phyloP scores from a whole-genome alignment of 306 rosid species.

The Quercus alba region DNA sequence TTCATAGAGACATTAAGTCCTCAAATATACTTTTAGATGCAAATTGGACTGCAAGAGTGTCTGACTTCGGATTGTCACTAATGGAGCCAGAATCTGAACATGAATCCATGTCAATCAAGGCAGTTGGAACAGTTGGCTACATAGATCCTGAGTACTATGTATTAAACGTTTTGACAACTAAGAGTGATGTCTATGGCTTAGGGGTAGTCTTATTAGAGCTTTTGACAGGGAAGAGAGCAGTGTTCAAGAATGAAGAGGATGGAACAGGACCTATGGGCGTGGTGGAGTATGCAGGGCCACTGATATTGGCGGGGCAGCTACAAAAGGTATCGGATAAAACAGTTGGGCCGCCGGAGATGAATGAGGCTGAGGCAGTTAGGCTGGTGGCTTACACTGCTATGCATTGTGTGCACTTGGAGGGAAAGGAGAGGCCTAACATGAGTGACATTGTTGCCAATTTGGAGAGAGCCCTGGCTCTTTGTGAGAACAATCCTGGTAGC shows the following conservation, averaged over 20 bases:
- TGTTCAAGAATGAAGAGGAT: slow-evolving; percentile 19
- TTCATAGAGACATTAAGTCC: slow-evolving; percentile 55
- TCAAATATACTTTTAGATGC: slow-evolving; percentile 45
- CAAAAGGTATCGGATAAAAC: slow-evolving; percentile 25
- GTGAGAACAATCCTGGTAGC: slow-evolving; percentile 6
- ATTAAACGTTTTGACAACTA: slow-evolving; percentile 29
- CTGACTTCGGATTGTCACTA: slow-evolving; percentile 46
- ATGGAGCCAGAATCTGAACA: slow-evolving; percentile 17
- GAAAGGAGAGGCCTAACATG: slow-evolving; percentile 40
- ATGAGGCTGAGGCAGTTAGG: slow-evolving; percentile 32
- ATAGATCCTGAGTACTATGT: slow-evolving; percentile 53
- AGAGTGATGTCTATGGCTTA: slow-evolving; percentile 44
- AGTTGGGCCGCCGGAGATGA: slow-evolving; percentile 12
- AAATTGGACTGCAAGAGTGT: slow-evolving; percentile 36
- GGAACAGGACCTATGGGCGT: slow-evolving; percentile 23
- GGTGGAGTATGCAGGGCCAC: slow-evolving; percentile 24
- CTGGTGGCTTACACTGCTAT: slow-evolving; percentile 35
- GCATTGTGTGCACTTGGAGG: slow-evolving; percentile 44
- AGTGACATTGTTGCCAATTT: slow-evolving; percentile 35
- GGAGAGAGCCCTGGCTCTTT: slow-evolving; percentile 39
- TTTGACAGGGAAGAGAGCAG: slow-evolving; percentile 46
- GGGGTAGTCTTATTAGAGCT: slow-evolving; percentile 53
- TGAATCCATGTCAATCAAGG: slow-evolving; percentile 11
- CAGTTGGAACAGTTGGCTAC: slow-evolving; percentile 51
- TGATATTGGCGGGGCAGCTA: slow-evolving; percentile 17